Evolutionary conservation across 352 stramenopile species (phyloP), one percentile per base, ranked within the genome.

Genomic region (Phytophthora agathidicida): DNA sequence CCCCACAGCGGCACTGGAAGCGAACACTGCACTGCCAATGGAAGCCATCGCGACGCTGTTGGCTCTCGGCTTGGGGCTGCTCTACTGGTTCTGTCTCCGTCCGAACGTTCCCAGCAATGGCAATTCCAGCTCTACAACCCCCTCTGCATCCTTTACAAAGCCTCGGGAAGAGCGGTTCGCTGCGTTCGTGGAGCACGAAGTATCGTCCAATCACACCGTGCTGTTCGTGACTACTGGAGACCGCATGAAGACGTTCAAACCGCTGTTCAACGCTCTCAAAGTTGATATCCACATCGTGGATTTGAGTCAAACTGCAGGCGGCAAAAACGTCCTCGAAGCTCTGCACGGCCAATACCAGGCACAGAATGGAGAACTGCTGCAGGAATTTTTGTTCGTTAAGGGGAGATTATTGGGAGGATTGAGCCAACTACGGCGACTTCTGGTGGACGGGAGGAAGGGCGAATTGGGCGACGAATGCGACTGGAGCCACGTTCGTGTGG

Each of bases 341-440:
- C 46, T 78, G 10, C 41, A 45, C 14, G 32, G 61, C 7, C 26
- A 51, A 14, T 54, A 46, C 27, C 47, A 30, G 17, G 7, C 43
- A 42, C 22, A 43, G 22, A 19, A 17, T 7, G 22, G 35, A 5
- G 32, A 62, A 1, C n/a, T 38, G 1, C 32, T 55, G 22, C 14
- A 54, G 8, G 69, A 71, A 23, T 73, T 76, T 36, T 24, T 79
- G 32, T 71, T 79, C 41, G 48, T 76, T 6, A 53, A 38, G 2
- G 61, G 52, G 24, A 22, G 6, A 9, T 23, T 73, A 2, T 5
- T 79, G 11, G 70, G 70, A 4, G 48, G 64, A 35, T 41, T 39
- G 7, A 10, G 7, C 8, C 33, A 49, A 19, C 37, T 76, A 24
- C 54, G 48, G 9, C 33, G 20, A 11, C 47, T 79, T 13, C 44